Base-by-base conservation (phyloP, 2,329 filamentous ascomycete genomes). In the Blastomyces gilchristii region DNA sequence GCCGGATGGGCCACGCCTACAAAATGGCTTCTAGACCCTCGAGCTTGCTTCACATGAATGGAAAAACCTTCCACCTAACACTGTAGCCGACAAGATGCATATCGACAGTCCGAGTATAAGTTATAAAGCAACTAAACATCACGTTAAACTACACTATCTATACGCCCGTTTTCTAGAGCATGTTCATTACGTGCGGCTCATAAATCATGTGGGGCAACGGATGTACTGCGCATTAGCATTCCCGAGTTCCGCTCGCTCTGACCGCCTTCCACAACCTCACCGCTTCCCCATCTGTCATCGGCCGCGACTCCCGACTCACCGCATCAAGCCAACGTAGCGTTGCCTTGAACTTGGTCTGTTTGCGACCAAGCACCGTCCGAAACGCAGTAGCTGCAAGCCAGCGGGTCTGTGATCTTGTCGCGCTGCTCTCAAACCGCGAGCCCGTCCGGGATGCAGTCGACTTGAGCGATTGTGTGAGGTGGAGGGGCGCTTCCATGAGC, bases 351-450 rank as follows among this genome's bases (percentile, higher is more conserved):
- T 80, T 82, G 43, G 87, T 87, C 79, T 96, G 91, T 73, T 88
- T 90, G 68, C 80, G 82, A 58, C 75, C 73, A 69, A 97, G 79
- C 37, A 94, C 86, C 60, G 80, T 77, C 56, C 79, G 73, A 69
- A 96, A 96, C 5, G 91, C 90, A 37, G 80, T 79, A 60, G 86
- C 85, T 0, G 86, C 87, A 64, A 93, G 78, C 79, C 86, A 86
- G 62, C 80, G 75, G 43, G 83, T 78, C 69, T 92, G 87, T 16
- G 73, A 72, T 67, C 81, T 84, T 61, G 80, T 83, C 39, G 92
- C 78, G 25, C 78, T 77, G 69, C 86, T 90, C 16, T 78, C 73
- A 66, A 88, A 22, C 74, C 78, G 58, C 37, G 62, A 22, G 74
- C 78, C 58, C 41, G 62, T 61, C 11, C 62, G 25, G 61, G 54